Conservation (phyloP, 2,329 filamentous ascomycete genomes). For the Atkinsonella hypoxylon region DNA sequence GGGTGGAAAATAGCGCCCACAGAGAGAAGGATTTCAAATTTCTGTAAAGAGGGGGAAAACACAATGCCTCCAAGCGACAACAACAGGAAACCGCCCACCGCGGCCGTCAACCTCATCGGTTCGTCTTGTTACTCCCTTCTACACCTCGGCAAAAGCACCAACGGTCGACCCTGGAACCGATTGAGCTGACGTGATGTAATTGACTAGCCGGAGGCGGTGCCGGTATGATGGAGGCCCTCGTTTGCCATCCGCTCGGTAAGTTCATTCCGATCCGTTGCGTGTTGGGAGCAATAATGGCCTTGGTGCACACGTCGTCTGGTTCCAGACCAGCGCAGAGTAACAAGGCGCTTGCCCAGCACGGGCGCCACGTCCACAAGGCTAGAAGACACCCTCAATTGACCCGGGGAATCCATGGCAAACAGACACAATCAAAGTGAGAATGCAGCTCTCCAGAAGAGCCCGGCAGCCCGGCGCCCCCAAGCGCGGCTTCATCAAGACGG, state of each 20-base stretch:
- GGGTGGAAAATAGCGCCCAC: too few species aligned
- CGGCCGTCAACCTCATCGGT: conserved; percentile 87
- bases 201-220: conserved; percentile 78
- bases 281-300: too few species aligned
- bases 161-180: background rate
- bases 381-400: too few species aligned
- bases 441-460: conserved; percentile 89
- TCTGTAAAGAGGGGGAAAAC: background rate
- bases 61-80: conserved; percentile 23
- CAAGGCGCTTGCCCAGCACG: background rate
- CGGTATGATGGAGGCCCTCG: conserved; percentile 98
- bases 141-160: background rate
- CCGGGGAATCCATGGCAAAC: background rate
- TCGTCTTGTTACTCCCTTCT: conserved; percentile 18
- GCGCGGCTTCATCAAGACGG: conserved; percentile 80
- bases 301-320: too few species aligned
- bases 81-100: conserved; percentile 67
- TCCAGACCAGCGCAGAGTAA: too few species aligned
- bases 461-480: conserved; percentile 71
- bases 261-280: too few species aligned
- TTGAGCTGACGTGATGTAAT: background rate
- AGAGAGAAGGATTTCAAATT: background rate
- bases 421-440: conserved; percentile 98
- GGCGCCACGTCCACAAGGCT: background rate
- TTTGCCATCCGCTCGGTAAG: conserved; percentile 83